phyloP scores from a whole-genome alignment of 208 protist genomes.

The Trypanosoma brucei region DNA sequence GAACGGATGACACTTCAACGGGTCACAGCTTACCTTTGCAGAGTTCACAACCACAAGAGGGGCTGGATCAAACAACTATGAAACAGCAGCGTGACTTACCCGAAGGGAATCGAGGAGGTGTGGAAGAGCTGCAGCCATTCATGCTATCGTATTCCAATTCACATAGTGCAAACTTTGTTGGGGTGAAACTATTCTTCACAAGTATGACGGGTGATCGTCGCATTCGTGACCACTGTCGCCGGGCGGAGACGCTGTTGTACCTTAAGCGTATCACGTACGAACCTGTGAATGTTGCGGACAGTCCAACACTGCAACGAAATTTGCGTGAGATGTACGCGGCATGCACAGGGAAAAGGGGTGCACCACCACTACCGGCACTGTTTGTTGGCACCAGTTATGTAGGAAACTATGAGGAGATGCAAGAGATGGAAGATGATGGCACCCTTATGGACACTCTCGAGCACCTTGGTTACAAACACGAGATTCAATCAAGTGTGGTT shows the following conservation, averaged over 20 bases:
- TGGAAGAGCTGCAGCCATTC: not conserved
- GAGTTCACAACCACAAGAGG: no score
- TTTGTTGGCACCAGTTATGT: conserved; percentile 58
- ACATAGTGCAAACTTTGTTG: not conserved
- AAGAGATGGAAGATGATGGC: conserved; percentile 70
- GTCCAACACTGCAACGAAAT: conserved; percentile 38
- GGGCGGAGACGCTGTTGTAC: conserved; percentile 55
- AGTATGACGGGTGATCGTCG: conserved; percentile 60
- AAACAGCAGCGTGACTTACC: no score
- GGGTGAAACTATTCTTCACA: conserved; percentile 54
- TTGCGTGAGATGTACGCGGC: conserved; percentile 33
- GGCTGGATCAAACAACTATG: no score
- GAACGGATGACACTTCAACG: no score
- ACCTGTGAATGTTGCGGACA: conserved; percentile 64
- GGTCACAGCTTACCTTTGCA: no score
- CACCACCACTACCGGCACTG: conserved; percentile 39
- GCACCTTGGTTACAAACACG: conserved; percentile 20
- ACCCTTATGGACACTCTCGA: conserved; percentile 39
- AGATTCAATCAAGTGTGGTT: not conserved
- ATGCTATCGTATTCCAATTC: no score
- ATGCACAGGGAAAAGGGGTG: conserved; percentile 24
- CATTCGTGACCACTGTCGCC: conserved; percentile 47
- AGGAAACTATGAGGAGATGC: conserved; percentile 47
- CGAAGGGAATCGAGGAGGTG: not conserved
- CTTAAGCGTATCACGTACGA: conserved; percentile 65